Evolutionary conservation across 139 green algal genomes (phyloP).

Genomic region (Nannochloris sp.): DNA sequence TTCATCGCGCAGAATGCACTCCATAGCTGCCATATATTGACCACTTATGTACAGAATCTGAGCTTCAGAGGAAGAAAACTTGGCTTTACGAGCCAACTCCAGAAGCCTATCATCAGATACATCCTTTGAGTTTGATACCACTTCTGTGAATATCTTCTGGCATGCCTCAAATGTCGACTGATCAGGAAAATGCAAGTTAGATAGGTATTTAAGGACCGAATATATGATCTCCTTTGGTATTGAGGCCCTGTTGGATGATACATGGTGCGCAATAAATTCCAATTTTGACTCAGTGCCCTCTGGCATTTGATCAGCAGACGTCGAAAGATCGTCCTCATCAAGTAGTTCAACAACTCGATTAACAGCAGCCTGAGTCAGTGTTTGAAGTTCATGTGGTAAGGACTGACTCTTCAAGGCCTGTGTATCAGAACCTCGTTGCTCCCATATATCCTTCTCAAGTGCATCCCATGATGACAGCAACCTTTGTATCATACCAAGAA

Average conservation of each 20-base stretch:
- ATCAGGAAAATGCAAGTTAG: neutral
- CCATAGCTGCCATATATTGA: slow-evolving; percentile 16
- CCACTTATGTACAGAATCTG: slow-evolving; percentile 18
- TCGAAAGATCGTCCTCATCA: neutral
- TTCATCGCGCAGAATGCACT: slow-evolving; percentile 13
- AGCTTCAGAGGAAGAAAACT: slow-evolving; percentile 30
- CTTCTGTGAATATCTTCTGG: neutral
- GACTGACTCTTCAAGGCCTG: neutral
- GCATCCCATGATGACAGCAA: slow-evolving; percentile 39
- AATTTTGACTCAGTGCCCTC: slow-evolving; percentile 9
- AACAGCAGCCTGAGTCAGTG: slow-evolving; percentile 21
- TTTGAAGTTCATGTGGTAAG: neutral
- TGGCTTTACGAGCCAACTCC: slow-evolving; percentile 21
- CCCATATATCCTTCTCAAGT: slow-evolving; percentile 29
- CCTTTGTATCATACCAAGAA: slow-evolving; percentile 29
- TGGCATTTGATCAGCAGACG: neutral
- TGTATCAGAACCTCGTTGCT: neutral
- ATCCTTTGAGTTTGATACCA: neutral
- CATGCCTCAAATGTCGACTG: neutral
- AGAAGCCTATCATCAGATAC: slow-evolving; percentile 5
- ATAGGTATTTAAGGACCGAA: slow-evolving; percentile 28
- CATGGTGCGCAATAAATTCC: slow-evolving; percentile 27
- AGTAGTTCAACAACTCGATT: slow-evolving; percentile 34
- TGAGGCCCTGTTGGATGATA: slow-evolving; percentile 26
- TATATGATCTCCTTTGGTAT: slow-evolving; percentile 9